Conservation (phyloP, 208 protist species). For the Crithidia bombi region DNA sequence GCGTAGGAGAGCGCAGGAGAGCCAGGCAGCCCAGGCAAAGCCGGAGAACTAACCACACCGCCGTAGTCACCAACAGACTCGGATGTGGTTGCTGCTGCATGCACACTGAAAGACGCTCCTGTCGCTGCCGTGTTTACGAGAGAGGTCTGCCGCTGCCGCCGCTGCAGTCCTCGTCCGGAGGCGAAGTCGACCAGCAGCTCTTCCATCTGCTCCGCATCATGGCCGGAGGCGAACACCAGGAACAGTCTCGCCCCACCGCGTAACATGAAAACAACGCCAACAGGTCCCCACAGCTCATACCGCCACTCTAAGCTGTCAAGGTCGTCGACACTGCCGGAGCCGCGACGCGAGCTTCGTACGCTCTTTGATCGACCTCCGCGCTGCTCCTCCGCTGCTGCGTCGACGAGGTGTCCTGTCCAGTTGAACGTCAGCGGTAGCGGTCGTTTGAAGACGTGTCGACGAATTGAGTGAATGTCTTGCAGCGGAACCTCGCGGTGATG, state of each 20-base stretch:
- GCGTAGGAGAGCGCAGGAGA: constrained; percentile 10
- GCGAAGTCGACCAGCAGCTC: constrained; percentile 25
- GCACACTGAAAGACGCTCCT: no score
- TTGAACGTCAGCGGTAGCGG: constrained; percentile 37
- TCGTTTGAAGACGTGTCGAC: constrained; percentile 40
- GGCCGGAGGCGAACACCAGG: constrained; percentile 33
- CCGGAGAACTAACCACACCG: not conserved
- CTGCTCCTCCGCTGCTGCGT: not conserved
- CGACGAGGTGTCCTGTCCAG: constrained; percentile 9
- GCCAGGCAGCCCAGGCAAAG: not conserved
- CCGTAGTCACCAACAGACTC: not conserved
- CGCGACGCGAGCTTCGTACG: constrained; percentile 3
- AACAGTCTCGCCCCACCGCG: constrained; percentile 33
- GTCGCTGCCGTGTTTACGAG: not conserved
- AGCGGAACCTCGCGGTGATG: constrained; percentile 36
- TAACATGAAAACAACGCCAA: constrained; percentile 39
- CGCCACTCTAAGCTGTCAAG: constrained; percentile 28
- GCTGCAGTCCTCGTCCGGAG: constrained; percentile 10
- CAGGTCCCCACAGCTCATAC: constrained; percentile 49
- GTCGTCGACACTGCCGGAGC: not conserved
- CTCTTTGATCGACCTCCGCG: not conserved
- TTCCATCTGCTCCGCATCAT: constrained; percentile 28
- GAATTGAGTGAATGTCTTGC: constrained; percentile 31
- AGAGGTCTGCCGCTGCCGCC: not conserved
- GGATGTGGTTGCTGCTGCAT: no score